These are phyloP conservation scores for Chlamydomonas incerta DNA, from an alignment of 139 green algal genomes.

Conservation along the genomic window DNA sequence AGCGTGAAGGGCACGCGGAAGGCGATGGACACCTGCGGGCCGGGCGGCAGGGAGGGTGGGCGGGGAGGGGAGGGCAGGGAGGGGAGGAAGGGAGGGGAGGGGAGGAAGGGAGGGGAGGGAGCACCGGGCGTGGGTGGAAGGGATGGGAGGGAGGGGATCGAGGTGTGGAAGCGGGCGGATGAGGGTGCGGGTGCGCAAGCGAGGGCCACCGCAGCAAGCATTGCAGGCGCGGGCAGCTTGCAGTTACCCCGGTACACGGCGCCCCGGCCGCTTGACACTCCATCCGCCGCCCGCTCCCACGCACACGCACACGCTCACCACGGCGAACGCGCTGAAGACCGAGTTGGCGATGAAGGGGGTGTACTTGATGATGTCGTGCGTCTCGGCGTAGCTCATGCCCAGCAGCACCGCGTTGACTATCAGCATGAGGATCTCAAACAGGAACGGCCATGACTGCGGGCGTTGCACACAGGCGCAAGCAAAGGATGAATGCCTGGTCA, in stretches of 20 bases:
- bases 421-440: constrained; percentile 32
- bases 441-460: constrained; percentile 19
- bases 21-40: constrained; percentile 10
- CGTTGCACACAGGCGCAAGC: background rate
- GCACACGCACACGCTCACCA: background rate
- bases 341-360: constrained; percentile 31
- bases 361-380: constrained; percentile 18
- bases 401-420: constrained; percentile 28
- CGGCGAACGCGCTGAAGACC: background rate
- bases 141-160: too few relatives aligned
- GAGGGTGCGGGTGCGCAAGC: too few relatives aligned
- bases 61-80: too few relatives aligned
- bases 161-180: too few relatives aligned
- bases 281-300: too few relatives aligned
- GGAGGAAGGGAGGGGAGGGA: too few relatives aligned
- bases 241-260: too few relatives aligned
- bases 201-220: too few relatives aligned
- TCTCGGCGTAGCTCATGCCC: constrained; percentile 22
- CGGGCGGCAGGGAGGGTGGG: background rate
- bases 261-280: too few relatives aligned
- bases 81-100: background rate
- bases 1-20: background rate
- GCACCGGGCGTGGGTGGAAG: too few relatives aligned
- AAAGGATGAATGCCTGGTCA: background rate
- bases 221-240: too few relatives aligned